Percentiles rank a stretch among this genome's conserved stretches.
Conservation (phyloP, 2,329 filamentous ascomycete species). For the Trichophyton rubrum region DNA sequence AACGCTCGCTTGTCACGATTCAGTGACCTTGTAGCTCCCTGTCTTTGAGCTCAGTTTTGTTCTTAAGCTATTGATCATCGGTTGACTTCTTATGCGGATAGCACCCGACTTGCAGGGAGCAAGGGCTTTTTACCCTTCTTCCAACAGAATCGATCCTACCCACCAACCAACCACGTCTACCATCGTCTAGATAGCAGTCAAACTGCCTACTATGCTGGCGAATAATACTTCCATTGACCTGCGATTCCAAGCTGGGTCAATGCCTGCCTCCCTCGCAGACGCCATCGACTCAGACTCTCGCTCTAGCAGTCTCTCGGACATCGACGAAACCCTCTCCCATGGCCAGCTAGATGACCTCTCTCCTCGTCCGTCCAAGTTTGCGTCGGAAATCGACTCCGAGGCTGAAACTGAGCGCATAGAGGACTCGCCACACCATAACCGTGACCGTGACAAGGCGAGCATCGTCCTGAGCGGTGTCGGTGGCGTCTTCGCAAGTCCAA, state of each 20-base stretch:
- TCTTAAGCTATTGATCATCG: neutral
- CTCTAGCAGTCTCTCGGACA: slow-evolving; percentile 87
- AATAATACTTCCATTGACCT: slow-evolving; percentile 1
- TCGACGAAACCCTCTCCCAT: slow-evolving; percentile 66
- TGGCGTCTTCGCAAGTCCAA: slow-evolving; percentile 51
- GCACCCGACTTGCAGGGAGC: neutral
- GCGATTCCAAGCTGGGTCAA: neutral
- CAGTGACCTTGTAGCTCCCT: neutral
- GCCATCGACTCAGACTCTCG: slow-evolving; percentile 50
- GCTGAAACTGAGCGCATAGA: slow-evolving; percentile 91
- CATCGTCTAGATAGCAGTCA: neutral
- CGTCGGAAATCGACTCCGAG: slow-evolving; percentile 61
- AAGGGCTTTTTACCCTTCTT: neutral
- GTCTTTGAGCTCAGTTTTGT: neutral
- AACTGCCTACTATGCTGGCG: neutral
- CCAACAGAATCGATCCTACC: neutral
- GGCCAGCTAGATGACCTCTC: slow-evolving; percentile 44
- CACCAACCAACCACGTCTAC: neutral
- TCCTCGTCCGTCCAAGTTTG: slow-evolving; percentile 40
- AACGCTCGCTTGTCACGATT: neutral
- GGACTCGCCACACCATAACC: slow-evolving; percentile 62
- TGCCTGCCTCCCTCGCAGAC: slow-evolving; percentile 22
- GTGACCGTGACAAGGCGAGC: slow-evolving; percentile 44
- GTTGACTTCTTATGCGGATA: neutral
- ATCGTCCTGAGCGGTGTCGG: slow-evolving; percentile 50